Evolutionary conservation across 768 basidiomycete species (phyloP), one percentile per base, ranked within the genome.

Genomic region (Trametes meyenii): DNA sequence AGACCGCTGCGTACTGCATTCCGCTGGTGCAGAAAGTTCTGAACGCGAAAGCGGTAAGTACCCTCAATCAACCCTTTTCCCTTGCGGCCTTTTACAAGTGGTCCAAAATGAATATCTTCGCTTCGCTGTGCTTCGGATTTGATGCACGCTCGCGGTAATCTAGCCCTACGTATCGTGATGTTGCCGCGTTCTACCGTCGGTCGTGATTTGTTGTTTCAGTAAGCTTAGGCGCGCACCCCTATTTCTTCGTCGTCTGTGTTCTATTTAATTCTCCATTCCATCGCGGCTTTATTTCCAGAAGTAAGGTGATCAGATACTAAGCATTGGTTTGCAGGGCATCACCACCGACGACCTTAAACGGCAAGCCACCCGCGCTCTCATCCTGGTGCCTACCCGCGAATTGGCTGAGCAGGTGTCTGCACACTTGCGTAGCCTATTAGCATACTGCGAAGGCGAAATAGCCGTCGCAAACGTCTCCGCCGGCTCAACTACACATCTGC

Each of bases 1-100:
- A 99, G 78, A 99, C 97, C 0, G 93, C 91, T 3, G 94, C 97
- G 2, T 99, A 99, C 72, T 93, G 92, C 67, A 81, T 98, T 11
- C 97, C 97, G 0, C 76, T 96, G 24, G 79, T 93, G 0, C 95
- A 98, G 72, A 96, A 94, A 73, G 87, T 98, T 23, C 70, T 98
- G 55, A 84, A 80, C 63, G 83, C 84, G 2, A 96, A 95, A 83
- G 79, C 77, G 72, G 94, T 94, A 73, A 74, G 88, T 33, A 29
- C 48, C 5, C 17, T 5, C 16, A 50, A 10, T 23, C 19, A 48
- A 24, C 12, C 43, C 3, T 16, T 1, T 19, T 44, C n/a, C n/a
- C 1, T 17, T n/a, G 8, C 3, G 17, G 21, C 7, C n/a, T 3
- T 8, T 8, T 19, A n/a, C 19, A 44, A 5, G 21, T 44, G 43